Evolutionary conservation across 2,329 filamentous ascomycete species (phyloP).

Genomic region (Lizonia empirigonia): DNA sequence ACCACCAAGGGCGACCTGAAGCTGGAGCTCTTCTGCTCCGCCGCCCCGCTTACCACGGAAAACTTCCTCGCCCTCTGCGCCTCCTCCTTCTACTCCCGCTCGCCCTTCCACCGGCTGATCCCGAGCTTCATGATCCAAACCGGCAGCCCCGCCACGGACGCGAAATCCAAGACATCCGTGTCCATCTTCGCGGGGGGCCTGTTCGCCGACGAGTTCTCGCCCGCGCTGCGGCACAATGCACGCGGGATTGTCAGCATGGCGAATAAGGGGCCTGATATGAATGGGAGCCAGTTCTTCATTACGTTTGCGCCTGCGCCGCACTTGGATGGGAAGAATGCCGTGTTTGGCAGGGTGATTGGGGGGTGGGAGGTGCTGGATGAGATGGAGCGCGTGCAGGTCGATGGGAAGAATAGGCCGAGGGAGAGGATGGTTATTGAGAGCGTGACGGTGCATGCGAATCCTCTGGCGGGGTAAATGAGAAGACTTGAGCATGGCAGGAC

Average conservation of each 20-base stretch:
- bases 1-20: constrained; percentile 91
- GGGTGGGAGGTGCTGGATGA: constrained; percentile 68
- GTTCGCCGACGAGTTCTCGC: constrained; percentile 83
- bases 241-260: constrained; percentile 78
- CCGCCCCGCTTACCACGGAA: constrained; percentile 89
- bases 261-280: constrained; percentile 75
- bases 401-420: constrained; percentile 78
- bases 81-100: constrained; percentile 74
- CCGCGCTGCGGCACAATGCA: constrained; percentile 69
- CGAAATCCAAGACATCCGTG: constrained; percentile 66
- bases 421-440: constrained; percentile 69
- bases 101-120: constrained; percentile 80
- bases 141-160: constrained; percentile 60
- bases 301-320: constrained; percentile 78
- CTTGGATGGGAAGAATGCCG: constrained; percentile 82
- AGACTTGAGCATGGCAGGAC: too few relatives aligned
- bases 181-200: constrained; percentile 69
- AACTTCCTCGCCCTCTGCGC: constrained; percentile 89
- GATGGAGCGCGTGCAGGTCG: constrained; percentile 73
- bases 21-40: constrained; percentile 94
- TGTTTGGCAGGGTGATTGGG: constrained; percentile 74
- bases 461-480: constrained; percentile 63
- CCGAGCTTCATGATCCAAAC: constrained; percentile 82
- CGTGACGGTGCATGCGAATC: constrained; percentile 80
- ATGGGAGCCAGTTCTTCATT: constrained; percentile 82